These are phyloP conservation scores for Sutorius australiensis DNA, from an alignment of 768 basidiomycete genomes.

Conservation along the genomic window DNA sequence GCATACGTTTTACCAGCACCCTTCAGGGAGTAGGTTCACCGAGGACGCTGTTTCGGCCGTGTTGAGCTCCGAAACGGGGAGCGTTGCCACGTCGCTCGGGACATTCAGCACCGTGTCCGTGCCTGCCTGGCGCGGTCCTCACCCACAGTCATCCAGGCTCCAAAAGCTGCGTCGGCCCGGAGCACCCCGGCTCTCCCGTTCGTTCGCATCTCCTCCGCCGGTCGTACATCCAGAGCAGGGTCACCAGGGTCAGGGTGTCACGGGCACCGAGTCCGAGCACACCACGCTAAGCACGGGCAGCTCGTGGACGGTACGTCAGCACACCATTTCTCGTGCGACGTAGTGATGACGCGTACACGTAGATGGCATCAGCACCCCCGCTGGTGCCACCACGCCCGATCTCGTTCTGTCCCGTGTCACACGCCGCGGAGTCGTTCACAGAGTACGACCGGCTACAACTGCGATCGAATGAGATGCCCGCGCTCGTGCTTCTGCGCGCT, in stretches of 20 bases:
- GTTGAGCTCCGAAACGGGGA: conserved; percentile 26
- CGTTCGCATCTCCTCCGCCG: background rate
- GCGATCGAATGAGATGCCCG: conserved; percentile 18
- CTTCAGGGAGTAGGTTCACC: conserved; percentile 28
- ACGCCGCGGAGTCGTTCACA: conserved; percentile 27
- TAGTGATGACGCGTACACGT: background rate
- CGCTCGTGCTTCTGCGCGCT: conserved; percentile 19
- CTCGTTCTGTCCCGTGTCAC: conserved; percentile 24
- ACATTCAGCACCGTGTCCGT: background rate
- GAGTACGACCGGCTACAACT: conserved; percentile 28
- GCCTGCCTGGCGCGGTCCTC: conserved; percentile 3
- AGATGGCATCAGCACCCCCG: conserved; percentile 3
- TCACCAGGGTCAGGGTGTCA: background rate
- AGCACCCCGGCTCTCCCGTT: background rate
- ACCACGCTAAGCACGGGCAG: background rate
- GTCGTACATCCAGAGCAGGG: background rate
- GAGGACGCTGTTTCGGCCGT: conserved; percentile 25
- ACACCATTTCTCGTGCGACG: background rate
- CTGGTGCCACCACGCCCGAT: conserved; percentile 4
- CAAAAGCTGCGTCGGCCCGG: conserved; percentile 17
- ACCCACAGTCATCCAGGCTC: conserved; percentile 9
- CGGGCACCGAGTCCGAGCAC: conserved; percentile 6
- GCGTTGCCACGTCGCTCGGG: conserved; percentile 10
- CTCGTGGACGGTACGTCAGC: conserved; percentile 18
- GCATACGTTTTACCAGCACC: conserved; percentile 10